These are phyloP conservation scores for Hypoxylon sp. DNA, from an alignment of 2,329 filamentous ascomycete species.

Conservation along the genomic window DNA sequence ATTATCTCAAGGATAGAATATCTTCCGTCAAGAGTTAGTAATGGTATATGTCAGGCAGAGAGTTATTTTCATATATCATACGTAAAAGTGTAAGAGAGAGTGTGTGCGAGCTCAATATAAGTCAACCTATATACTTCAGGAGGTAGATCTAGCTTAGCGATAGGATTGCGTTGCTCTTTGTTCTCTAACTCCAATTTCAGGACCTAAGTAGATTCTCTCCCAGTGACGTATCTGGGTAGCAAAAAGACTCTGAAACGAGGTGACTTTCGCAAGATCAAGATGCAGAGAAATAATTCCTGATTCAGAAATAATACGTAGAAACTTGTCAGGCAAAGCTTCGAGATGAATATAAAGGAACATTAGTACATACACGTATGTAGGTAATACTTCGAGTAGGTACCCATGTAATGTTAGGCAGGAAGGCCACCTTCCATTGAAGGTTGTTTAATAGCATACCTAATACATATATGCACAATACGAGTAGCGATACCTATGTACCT, in stretches of 20 bases:
- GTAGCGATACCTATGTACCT: too few relatives aligned
- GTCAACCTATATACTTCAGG: not conserved
- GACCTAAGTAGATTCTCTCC: not conserved
- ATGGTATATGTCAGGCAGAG: not conserved
- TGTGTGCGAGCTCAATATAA: not conserved
- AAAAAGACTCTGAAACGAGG: not conserved
- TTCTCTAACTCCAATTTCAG: not conserved
- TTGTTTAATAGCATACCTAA: too few relatives aligned
- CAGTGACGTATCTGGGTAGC: not conserved
- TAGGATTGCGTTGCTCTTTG: not conserved
- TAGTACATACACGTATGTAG: not conserved
- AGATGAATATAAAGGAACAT: not conserved
- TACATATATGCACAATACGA: too few relatives aligned
- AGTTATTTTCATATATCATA: not conserved
- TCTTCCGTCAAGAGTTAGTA: not conserved
- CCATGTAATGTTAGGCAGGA: constrained; percentile 10
- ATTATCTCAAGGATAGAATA: not conserved
- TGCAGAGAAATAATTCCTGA: too few relatives aligned
- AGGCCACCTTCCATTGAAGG: too few relatives aligned
- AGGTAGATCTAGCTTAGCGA: not conserved
- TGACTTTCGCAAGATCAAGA: not conserved
- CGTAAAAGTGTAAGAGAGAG: not conserved
- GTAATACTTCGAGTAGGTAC: not conserved
- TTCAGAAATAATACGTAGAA: not conserved
- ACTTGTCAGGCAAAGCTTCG: constrained; percentile 3